phyloP scores from a whole-genome alignment of 257 asterid genomes.

The Fraxinus pennsylvanica region DNA sequence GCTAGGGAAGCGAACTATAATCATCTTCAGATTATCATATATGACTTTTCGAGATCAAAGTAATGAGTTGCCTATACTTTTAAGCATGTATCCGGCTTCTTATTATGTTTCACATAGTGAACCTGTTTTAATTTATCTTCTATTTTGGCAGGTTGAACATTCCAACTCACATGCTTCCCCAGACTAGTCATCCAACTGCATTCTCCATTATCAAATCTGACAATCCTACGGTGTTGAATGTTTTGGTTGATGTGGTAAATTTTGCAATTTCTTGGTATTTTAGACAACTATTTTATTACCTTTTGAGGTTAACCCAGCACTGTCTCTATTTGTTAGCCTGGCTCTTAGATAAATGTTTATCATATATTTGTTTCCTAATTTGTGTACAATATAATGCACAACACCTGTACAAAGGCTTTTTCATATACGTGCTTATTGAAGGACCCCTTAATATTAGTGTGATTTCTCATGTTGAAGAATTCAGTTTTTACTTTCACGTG shows the following conservation, averaged over 20 bases:
- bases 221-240: slow-evolving; percentile 70
- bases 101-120: slow-evolving; percentile 14
- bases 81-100: slow-evolving; percentile 23
- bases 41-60: slow-evolving; percentile 84
- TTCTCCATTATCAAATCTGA: slow-evolving; percentile 71
- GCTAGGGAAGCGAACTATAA: slow-evolving; percentile 75
- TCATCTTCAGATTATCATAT: slow-evolving; percentile 65
- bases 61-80: slow-evolving; percentile 30
- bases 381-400: not conserved
- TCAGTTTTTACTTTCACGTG: slow-evolving; percentile 18
- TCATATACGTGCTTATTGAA: not conserved
- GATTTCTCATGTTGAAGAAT: slow-evolving; percentile 11
- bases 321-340: slow-evolving; percentile 6
- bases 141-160: slow-evolving; percentile 62
- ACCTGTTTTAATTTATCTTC: slow-evolving; percentile 26
- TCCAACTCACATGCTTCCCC: slow-evolving; percentile 94
- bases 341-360: slow-evolving; percentile 6
- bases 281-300: slow-evolving; percentile 1
- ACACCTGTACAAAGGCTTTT: slow-evolving; percentile 14
- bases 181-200: slow-evolving; percentile 78
- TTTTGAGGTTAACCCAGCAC: slow-evolving; percentile 1
- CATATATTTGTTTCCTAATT: slow-evolving; percentile 1
- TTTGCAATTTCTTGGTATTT: slow-evolving; percentile 27
- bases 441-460: slow-evolving; percentile 19
- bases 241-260: slow-evolving; percentile 82